These are phyloP conservation scores for Penicillium palitans DNA, from an alignment of 2,329 filamentous ascomycete species.

Conservation along the genomic window DNA sequence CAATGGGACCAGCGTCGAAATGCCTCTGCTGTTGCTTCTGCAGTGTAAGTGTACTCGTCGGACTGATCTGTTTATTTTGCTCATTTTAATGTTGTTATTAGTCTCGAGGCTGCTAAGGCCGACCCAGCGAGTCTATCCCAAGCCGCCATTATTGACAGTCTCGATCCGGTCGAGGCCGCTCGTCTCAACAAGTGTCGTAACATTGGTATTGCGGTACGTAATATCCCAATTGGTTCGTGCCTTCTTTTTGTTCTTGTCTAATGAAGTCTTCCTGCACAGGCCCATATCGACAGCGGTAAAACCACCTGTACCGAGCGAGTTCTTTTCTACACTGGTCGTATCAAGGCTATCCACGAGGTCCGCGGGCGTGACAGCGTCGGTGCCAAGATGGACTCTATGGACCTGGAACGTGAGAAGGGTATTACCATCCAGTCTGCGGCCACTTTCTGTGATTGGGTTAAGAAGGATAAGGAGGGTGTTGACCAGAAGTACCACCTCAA, in stretches of 20 bases:
- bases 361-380: constrained; percentile 85
- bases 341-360: constrained; percentile 96
- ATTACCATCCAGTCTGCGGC: constrained; percentile 99
- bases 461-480: constrained; percentile 71
- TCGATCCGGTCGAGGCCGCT: constrained; percentile 74
- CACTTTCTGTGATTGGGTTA: constrained; percentile 96
- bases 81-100: constrained; percentile 27
- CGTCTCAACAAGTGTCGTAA: constrained; percentile 83
- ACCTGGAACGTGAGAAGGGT: constrained; percentile 94
- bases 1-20: constrained; percentile 47
- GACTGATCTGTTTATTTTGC: not conserved
- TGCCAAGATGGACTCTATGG: constrained; percentile 99
- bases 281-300: constrained; percentile 98
- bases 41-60: constrained; percentile 40
- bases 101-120: constrained; percentile 58
- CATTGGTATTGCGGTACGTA: constrained; percentile 88
- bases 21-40: constrained; percentile 45
- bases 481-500: constrained; percentile 97
- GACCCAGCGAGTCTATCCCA: constrained; percentile 60
- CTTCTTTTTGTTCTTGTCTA: not conserved
- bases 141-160: constrained; percentile 72
- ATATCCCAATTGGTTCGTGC: not conserved
- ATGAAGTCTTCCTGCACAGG: constrained; percentile 51
- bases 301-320: constrained; percentile 96
- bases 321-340: constrained; percentile 95